Conservation (phyloP, 2,329 filamentous ascomycete genomes). For the Fusarium transvaalense region DNA sequence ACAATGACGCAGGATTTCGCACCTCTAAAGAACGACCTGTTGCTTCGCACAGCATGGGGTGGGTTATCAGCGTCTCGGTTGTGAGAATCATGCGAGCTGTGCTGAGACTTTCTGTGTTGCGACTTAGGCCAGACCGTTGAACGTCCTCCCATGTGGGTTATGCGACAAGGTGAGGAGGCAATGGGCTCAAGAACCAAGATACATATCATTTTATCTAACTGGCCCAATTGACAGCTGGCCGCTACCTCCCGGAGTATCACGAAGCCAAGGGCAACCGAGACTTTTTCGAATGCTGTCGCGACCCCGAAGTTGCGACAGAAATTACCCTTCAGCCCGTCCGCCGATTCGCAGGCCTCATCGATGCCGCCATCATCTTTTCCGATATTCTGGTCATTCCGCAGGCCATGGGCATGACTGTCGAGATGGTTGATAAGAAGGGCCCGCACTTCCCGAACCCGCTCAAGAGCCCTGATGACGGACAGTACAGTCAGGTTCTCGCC, state of each 20-base stretch:
- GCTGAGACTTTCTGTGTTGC: slow-evolving; percentile 40
- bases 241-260: slow-evolving; percentile 98
- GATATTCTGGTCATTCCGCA: slow-evolving; percentile 98
- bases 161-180: slow-evolving; percentile 87
- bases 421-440: slow-evolving; percentile 98
- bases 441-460: slow-evolving; percentile 93
- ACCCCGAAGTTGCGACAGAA: slow-evolving; percentile 91
- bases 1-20: slow-evolving; percentile 80
- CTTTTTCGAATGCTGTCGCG: slow-evolving; percentile 98
- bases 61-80: slow-evolving; percentile 48
- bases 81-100: slow-evolving; percentile 28
- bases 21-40: slow-evolving; percentile 90
- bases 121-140: slow-evolving; percentile 85
- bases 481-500: slow-evolving; percentile 82
- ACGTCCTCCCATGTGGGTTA: slow-evolving; percentile 97
- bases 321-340: slow-evolving; percentile 96
- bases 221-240: slow-evolving; percentile 73
- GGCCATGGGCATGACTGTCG: slow-evolving; percentile 97
- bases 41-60: slow-evolving; percentile 93
- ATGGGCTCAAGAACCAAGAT: slow-evolving; percentile 3
- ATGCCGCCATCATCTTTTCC: slow-evolving; percentile 98
- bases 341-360: slow-evolving; percentile 88
- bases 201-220: slow-evolving; percentile 8
- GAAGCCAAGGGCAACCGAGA: slow-evolving; percentile 90
- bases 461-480: slow-evolving; percentile 80